A percentile compares a stretch with the other conserved stretches of the same genome.
Evolutionary conservation across 768 basidiomycete genomes (phyloP).

Genomic region (Candolleomyces aberdarensis): DNA sequence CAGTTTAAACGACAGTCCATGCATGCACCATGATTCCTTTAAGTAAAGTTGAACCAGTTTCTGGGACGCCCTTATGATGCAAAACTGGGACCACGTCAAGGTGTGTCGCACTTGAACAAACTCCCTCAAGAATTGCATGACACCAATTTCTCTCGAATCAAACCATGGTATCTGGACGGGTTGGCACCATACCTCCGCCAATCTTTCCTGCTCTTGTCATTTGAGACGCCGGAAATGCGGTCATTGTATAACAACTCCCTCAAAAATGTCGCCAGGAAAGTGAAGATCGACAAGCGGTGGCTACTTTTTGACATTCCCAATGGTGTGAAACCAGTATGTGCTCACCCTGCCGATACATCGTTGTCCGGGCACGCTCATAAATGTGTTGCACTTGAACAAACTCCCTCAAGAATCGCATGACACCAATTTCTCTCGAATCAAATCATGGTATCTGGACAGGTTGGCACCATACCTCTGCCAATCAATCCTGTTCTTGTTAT

Average conservation of each 20-base stretch:
- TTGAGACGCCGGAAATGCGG: conserved; percentile 87
- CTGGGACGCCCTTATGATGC: conserved; percentile 93
- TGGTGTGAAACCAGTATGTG: conserved; percentile 75
- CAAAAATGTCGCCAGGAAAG: conserved; percentile 83
- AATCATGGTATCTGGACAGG: conserved; percentile 96
- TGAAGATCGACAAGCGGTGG: conserved; percentile 68
- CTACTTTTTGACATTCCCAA: conserved; percentile 73
- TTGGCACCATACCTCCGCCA: conserved; percentile 90
- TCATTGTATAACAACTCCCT: conserved; percentile 72
- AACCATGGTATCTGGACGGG: conserved; percentile 96
- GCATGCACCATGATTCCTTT: too few relatives aligned
- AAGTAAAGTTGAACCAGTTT: too few relatives aligned
- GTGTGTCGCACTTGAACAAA: conserved; percentile 79
- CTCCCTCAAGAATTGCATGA: conserved; percentile 92
- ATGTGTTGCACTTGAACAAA: conserved; percentile 81
- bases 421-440: conserved; percentile 94
- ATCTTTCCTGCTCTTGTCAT: conserved; percentile 80
- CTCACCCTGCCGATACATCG: background rate
- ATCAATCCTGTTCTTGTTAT: conserved; percentile 80
- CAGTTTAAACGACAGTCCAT: too few relatives aligned
- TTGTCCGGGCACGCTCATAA: too few relatives aligned
- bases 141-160: conserved; percentile 94
- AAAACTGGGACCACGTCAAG: conserved; percentile 99
- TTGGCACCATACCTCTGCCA: conserved; percentile 90
- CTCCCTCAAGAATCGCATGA: conserved; percentile 92